These are phyloP conservation scores for Cyberlindnera nakhonratchasimensis DNA, from an alignment of 805 yeast genomes.

Conservation along the genomic window DNA sequence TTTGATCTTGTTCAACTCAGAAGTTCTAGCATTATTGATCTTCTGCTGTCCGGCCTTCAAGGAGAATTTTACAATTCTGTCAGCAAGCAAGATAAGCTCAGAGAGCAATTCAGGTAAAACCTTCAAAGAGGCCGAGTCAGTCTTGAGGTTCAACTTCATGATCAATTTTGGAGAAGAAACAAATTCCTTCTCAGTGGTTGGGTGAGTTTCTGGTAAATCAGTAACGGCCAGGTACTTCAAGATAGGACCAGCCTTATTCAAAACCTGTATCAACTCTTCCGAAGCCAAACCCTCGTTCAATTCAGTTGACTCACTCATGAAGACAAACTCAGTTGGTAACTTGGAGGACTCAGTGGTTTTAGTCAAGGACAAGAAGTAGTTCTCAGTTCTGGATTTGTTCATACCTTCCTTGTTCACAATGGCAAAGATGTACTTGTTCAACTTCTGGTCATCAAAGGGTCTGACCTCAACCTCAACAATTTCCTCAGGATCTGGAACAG, in stretches of 20 bases:
- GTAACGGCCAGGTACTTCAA: slow-evolving; percentile 74
- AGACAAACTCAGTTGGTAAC: slow-evolving; percentile 73
- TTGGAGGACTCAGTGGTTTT: slow-evolving; percentile 69
- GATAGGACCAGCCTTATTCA: slow-evolving; percentile 40
- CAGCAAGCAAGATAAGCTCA: slow-evolving; percentile 54
- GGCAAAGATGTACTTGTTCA: slow-evolving; percentile 66
- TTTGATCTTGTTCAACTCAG: slow-evolving; percentile 64
- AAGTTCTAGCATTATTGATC: slow-evolving; percentile 71
- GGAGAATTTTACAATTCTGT: slow-evolving; percentile 48
- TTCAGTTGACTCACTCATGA: slow-evolving; percentile 87
- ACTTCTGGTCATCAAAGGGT: slow-evolving; percentile 38
- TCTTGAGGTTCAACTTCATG: slow-evolving; percentile 51
- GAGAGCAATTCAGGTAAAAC: slow-evolving; percentile 48
- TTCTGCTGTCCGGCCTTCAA: slow-evolving; percentile 75
- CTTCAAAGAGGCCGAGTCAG: slow-evolving; percentile 45
- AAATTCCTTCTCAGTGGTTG: slow-evolving; percentile 55
- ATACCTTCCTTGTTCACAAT: slow-evolving; percentile 81
- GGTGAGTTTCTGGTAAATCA: slow-evolving; percentile 77
- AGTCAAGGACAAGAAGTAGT: slow-evolving; percentile 82
- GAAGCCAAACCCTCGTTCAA: slow-evolving; percentile 63
- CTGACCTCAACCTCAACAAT: slow-evolving; percentile 58
- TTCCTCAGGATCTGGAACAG: slow-evolving; percentile 54
- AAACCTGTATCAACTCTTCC: slow-evolving; percentile 42
- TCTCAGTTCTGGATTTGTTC: slow-evolving; percentile 69
- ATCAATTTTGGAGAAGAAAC: slow-evolving; percentile 47